These are phyloP conservation scores for Quercus wislizeni DNA, from an alignment of 306 rosid genomes.

Conservation along the genomic window DNA sequence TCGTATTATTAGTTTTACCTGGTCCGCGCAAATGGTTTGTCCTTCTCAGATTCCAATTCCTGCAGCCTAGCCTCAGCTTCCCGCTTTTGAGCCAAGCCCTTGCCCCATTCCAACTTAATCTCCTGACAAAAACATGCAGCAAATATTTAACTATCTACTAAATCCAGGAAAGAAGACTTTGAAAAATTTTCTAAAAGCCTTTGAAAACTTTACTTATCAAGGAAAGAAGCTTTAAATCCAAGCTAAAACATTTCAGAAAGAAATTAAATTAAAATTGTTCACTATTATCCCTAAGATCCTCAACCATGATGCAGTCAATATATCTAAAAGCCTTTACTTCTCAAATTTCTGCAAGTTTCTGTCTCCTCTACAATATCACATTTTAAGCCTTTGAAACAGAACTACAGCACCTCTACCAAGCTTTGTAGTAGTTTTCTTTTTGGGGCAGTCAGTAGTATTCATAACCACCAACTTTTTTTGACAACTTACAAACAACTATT, in stretches of 20 bases:
- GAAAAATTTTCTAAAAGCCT: background rate
- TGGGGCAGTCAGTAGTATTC: background rate
- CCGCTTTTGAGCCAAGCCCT: constrained; percentile 94
- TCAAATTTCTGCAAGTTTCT: background rate
- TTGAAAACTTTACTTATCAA: background rate
- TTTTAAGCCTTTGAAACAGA: background rate
- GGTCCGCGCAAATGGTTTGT: constrained; percentile 79
- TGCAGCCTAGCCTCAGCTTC: constrained; percentile 75
- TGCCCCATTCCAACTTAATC: constrained; percentile 86
- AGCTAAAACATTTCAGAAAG: background rate
- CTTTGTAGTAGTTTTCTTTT: background rate
- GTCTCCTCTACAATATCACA: background rate
- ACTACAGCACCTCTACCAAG: background rate
- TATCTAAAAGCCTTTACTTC: background rate
- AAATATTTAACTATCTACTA: constrained; percentile 1
- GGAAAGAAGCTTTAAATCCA: background rate
- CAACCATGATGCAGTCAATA: background rate
- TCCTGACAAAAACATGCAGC: constrained; percentile 48
- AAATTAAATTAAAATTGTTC: background rate
- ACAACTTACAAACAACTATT: background rate
- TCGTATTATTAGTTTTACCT: constrained; percentile 43
- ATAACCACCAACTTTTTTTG: background rate
- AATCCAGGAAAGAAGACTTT: background rate
- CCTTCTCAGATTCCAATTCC: constrained; percentile 85
- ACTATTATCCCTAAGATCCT: background rate